Evolutionary conservation across 1,139 yeast genomes (phyloP).

Genomic region (Meyerozyma smithsonii): DNA sequence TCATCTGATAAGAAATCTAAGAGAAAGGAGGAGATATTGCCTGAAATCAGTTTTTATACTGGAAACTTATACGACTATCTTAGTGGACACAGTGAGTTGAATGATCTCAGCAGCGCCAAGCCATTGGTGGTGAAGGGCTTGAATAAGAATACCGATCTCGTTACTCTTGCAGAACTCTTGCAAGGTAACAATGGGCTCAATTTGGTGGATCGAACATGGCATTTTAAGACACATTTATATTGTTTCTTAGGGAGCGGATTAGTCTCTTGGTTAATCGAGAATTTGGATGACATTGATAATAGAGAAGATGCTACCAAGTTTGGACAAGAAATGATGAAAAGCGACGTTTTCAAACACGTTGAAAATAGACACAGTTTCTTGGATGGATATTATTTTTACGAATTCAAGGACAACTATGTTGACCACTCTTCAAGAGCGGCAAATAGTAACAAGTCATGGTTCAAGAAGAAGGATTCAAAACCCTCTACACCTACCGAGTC

Average conservation of each 20-base stretch:
- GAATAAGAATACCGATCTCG: constrained; percentile 31
- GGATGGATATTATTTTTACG: constrained; percentile 92
- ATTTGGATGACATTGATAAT: constrained; percentile 72
- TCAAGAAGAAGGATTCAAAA: constrained; percentile 22
- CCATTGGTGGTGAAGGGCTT: constrained; percentile 25
- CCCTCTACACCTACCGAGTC: constrained; percentile 15
- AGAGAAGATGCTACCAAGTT: constrained; percentile 78
- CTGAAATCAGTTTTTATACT: constrained; percentile 83
- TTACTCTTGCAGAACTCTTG: constrained; percentile 57
- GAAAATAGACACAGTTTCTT: constrained; percentile 77
- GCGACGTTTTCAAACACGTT: constrained; percentile 73
- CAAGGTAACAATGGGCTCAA: constrained; percentile 56
- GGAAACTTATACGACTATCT: constrained; percentile 75
- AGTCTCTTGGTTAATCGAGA: constrained; percentile 78
- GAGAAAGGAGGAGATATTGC: constrained; percentile 50
- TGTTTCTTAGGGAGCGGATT: constrained; percentile 85
- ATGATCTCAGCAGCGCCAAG: constrained; percentile 32
- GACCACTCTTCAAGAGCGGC: constrained; percentile 25
- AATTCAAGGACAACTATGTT: constrained; percentile 54
- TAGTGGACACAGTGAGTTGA: constrained; percentile 37
- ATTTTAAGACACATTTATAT: constrained; percentile 69
- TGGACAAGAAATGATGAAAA: constrained; percentile 73
- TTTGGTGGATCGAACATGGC: constrained; percentile 86
- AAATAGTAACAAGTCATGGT: constrained; percentile 24
- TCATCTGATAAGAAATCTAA: constrained; percentile 33